Conservation (phyloP, 768 basidiomycete genomes). For the Kondoa subrosea region DNA sequence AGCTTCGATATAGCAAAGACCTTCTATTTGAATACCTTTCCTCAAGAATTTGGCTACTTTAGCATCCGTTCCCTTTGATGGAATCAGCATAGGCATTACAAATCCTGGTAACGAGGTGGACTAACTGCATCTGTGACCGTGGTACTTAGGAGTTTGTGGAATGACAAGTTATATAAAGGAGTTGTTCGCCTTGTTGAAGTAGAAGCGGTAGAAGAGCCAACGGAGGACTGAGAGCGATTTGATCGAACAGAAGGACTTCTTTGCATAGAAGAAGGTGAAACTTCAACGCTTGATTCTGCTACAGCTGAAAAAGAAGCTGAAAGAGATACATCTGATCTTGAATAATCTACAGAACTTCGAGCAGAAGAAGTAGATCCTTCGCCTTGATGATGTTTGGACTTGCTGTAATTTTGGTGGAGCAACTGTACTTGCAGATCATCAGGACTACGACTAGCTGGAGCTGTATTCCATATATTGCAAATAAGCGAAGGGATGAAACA, state of each 20-base stretch:
- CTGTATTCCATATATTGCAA: no score
- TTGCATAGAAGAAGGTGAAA: not conserved
- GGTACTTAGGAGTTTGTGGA: conserved; percentile 1
- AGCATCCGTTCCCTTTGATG: conserved; percentile 2
- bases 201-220: not conserved
- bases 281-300: not conserved
- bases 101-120: not conserved
- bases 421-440: not conserved
- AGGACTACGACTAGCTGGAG: not conserved
- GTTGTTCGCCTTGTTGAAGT: not conserved
- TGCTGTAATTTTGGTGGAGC: not conserved
- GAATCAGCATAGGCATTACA: not conserved
- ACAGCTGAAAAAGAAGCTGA: not conserved
- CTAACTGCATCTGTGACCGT: not conserved
- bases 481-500: no score
- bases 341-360: not conserved
- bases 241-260: not conserved
- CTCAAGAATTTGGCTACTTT: conserved; percentile 3
- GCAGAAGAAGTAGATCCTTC: not conserved
- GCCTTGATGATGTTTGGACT: not conserved
- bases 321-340: not conserved
- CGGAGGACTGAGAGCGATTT: not conserved
- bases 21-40: conserved; percentile 5
- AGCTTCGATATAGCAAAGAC: not conserved
- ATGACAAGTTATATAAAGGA: not conserved